A percentile compares a stretch with the other conserved stretches of the same genome.
phyloP scores from a whole-genome alignment of 2,329 filamentous ascomycete species.

The Neofusicoccum kwambonambiense region DNA sequence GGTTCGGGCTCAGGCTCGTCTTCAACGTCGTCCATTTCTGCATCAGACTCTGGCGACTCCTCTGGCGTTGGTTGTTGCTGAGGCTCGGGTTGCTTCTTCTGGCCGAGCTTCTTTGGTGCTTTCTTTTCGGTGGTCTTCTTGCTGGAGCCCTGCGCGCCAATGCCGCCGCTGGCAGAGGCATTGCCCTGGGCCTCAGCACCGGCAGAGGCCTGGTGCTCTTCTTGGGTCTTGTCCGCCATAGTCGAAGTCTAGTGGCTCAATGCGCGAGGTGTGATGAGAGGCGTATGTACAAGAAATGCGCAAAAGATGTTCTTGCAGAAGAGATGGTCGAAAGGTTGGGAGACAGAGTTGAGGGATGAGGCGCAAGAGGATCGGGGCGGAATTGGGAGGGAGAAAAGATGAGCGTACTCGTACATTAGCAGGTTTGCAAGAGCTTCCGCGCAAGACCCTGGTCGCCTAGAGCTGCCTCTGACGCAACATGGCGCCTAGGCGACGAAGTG shows the following conservation, averaged over 20 bases:
- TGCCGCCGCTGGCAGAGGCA: conserved; percentile 23
- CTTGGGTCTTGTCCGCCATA: conserved; percentile 24
- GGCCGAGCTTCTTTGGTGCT: conserved; percentile 50
- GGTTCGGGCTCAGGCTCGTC: conserved; percentile 48
- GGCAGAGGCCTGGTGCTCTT: conserved; percentile 24
- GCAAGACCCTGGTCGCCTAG: conserved; percentile 9
- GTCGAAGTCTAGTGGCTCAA: conserved; percentile 1
- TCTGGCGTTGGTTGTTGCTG: conserved; percentile 49
- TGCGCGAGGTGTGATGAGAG: not conserved
- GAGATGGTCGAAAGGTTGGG: not conserved
- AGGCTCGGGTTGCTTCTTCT: conserved; percentile 41
- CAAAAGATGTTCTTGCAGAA: not conserved
- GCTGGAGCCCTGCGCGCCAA: conserved; percentile 23
- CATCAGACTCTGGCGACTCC: conserved; percentile 38
- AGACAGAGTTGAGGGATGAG: not conserved
- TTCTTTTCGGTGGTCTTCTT: conserved; percentile 47
- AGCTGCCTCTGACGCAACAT: conserved; percentile 18
- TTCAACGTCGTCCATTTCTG: conserved; percentile 44
- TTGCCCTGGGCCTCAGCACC: conserved; percentile 27
- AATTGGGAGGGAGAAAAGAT: conserved; percentile 13
- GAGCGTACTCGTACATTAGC: conserved; percentile 5
- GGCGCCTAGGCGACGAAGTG: not conserved
- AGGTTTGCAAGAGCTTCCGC: conserved; percentile 13
- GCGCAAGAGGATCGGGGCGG: not conserved
- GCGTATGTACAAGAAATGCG: conserved; percentile 2